Base-by-base conservation (phyloP, 352 stramenopile genomes). In the Phytopythium boreale region DNA sequence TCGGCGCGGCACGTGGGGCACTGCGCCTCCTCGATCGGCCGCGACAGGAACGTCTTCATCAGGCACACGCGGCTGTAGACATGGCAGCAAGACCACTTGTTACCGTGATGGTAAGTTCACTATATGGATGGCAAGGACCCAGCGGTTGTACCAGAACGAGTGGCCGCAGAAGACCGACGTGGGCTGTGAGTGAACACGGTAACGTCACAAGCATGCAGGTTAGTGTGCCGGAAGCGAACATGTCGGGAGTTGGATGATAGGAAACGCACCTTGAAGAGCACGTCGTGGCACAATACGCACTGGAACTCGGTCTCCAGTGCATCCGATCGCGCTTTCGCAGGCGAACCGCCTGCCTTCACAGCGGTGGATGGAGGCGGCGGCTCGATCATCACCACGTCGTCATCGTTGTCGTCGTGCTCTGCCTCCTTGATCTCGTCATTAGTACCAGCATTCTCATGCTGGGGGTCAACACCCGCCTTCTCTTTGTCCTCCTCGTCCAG, bases 241-340 rank as follows among this genome's bases (percentile, higher is more conserved):
- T 12, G 46, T 5, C 0, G 34, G 44, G 19, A 9, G 36, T 49
- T 37, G 1, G 17, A 15, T 37, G 43, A 52, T 22, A 27, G 62
- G 17, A 15, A 20, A 1, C 41, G 34, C 37, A 86, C 77, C 67
- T 85, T 84, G 58, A 85, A 82, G 61, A 87, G 68, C 8, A 68
- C 49, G 60, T 82, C 79, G 44, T 84, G 76, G 41, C 79, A 87
- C n/a, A 87, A 71, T 2, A 84, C 71, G 34, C 79, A 87, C 63
- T 85, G 79, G 51, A 87, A 55, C 46, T 87, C 79, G 5, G 41
- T 61, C 56, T 80, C 68, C 11, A 80, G 39, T 1, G 62, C 72
- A 2, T 62, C 60, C 4, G 39, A 20, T 61, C 15, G 56, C 61
- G 39, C 57, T 67, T 2, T 71, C 20, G 60, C 63, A 59, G 72